phyloP scores from a whole-genome alignment of 2,329 filamentous ascomycete species.

The Colletotrichum costaricense region DNA sequence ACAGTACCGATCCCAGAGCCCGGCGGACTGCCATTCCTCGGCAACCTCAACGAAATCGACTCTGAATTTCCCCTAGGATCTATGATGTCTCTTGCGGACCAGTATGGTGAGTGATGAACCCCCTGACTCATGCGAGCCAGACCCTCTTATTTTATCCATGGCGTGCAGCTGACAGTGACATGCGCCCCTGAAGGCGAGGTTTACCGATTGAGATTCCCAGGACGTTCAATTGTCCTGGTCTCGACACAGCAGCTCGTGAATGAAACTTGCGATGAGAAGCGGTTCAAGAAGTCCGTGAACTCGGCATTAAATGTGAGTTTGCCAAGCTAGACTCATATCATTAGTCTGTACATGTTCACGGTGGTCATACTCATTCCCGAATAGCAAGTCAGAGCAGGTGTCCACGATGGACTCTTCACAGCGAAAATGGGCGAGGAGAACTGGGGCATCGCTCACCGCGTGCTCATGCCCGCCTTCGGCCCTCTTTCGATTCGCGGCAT shows the following conservation, averaged over 20 bases:
- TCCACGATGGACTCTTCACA: conserved; percentile 50
- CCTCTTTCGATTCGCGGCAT: conserved; percentile 72
- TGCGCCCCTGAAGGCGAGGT: conserved; percentile 60
- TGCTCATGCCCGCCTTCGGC: conserved; percentile 77
- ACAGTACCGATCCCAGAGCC: conserved; percentile 52
- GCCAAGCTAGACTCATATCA: background rate
- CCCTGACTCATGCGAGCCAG: background rate
- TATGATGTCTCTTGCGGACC: conserved; percentile 68
- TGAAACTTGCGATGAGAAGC: conserved; percentile 73
- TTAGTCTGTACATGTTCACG: background rate
- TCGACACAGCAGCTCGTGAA: conserved; percentile 67
- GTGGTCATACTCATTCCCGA: background rate
- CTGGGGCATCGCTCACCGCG: conserved; percentile 67
- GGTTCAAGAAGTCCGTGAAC: conserved; percentile 69
- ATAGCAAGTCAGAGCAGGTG: conserved; percentile 67
- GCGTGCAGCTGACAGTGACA: background rate
- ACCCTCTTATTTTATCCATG: background rate
- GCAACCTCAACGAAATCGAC: conserved; percentile 74
- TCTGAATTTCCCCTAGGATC: conserved; percentile 66
- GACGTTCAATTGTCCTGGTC: conserved; percentile 60
- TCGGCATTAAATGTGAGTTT: conserved; percentile 51
- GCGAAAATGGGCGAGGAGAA: conserved; percentile 35
- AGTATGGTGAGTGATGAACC: conserved; percentile 65
- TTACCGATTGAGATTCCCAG: conserved; percentile 66
- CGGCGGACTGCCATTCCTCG: conserved; percentile 71